Base-by-base conservation (phyloP, 352 stramenopile genomes). In the Peronospora belbahrii region DNA sequence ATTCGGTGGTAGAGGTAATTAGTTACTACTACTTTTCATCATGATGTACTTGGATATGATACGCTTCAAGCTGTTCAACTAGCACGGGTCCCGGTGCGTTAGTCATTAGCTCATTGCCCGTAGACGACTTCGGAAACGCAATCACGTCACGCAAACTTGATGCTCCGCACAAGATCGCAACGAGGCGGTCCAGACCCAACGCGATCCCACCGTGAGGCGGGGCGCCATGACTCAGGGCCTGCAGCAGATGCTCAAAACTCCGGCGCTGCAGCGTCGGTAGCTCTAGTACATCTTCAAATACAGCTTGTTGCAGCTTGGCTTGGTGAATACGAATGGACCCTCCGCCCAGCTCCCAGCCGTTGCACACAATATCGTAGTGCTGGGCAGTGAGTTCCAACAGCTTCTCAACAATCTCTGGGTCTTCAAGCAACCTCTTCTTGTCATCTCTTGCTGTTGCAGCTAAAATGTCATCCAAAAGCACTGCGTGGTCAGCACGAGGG, bases 331-430 rank as follows among this genome's bases (percentile, higher is more conserved):
- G 79, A 50, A 95, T 88, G 22, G 77, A 92, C 2, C 85, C 85
- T 20, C 85, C 85, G 5, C 84, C 84, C 11, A 95, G 58, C 48
- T 95, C 85, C 74, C 69, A 87, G 37, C 85, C 85, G 49, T 95
- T 93, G 71, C 77, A 92, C 6, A 94, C 85, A 19, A 95, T 70
- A 42, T 95, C 85, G 44, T 89, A 94, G 69, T 89, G 74, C 61
- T 93, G 80, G 0, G 72, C 82, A 2, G 69, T 79, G n/a, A 90
- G 52, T 17, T 59, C 43, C 28, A 88, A 47, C 32, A 90, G 52
- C 48, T 80, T 65, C 13, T 83, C 61, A 10, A 76, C 67, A 8
- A 62, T 62, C 45, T 68, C 63, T 0, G 67, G 62, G 41, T 90
- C 62, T 30, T 76, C 51, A 20, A 85, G 50, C 19, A 85, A 59